These are phyloP conservation scores for Typha latifolia DNA, from an alignment of 176 grass and related monocot genomes.

Conservation along the genomic window DNA sequence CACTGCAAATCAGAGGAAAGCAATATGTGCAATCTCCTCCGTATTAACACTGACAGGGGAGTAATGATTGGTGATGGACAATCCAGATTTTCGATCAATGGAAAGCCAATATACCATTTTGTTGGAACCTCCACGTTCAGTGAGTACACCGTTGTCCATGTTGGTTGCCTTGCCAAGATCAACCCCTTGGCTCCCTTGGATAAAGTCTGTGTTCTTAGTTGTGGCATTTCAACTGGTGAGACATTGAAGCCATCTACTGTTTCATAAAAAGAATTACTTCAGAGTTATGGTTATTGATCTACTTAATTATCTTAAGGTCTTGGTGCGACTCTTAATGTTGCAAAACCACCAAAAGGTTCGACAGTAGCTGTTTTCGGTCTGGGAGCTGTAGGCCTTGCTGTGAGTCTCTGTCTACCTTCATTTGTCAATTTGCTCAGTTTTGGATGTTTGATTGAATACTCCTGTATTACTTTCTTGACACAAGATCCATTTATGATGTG, in stretches of 20 bases:
- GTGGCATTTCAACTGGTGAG: slow-evolving; percentile 71
- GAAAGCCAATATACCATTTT: slow-evolving; percentile 76
- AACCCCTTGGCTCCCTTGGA: slow-evolving; percentile 77
- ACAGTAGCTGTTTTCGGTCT: slow-evolving; percentile 78
- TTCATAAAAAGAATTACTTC: background rate
- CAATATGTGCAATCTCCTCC: slow-evolving; percentile 84
- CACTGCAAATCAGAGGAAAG: slow-evolving; percentile 73
- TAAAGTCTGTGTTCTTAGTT: slow-evolving; percentile 83
- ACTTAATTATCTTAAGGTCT: slow-evolving; percentile 32
- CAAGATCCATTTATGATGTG: no score
- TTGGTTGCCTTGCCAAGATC: slow-evolving; percentile 73
- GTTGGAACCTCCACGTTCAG: slow-evolving; percentile 87
- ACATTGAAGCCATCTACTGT: background rate
- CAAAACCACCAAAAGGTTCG: slow-evolving; percentile 70
- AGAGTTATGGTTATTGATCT: background rate
- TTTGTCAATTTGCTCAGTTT: background rate
- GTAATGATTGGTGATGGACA: slow-evolving; percentile 68
- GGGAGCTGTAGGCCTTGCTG: slow-evolving; percentile 87
- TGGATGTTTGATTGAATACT: no score
- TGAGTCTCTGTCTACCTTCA: slow-evolving; percentile 18
- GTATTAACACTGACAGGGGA: slow-evolving; percentile 70
- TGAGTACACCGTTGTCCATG: slow-evolving; percentile 69
- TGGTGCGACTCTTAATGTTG: slow-evolving; percentile 82
- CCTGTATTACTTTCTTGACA: no score
- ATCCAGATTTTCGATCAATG: slow-evolving; percentile 55